Evolutionary conservation across 805 yeast genomes (phyloP).

Genomic region (Nakazawaea wickerhamii): DNA sequence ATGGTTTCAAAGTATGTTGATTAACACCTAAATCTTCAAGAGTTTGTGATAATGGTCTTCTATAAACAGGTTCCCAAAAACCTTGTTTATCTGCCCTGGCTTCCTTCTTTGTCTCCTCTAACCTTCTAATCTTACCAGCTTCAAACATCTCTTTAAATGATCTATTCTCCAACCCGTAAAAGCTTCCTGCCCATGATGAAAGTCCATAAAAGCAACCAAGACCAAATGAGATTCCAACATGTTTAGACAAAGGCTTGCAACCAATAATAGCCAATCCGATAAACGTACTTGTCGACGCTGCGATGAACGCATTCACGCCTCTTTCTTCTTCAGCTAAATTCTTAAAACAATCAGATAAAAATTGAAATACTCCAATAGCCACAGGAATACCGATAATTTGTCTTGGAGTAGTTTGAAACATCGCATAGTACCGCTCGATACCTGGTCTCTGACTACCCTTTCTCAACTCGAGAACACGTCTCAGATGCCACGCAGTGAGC

Average conservation of each 20-base stretch:
- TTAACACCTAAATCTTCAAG: slow-evolving; percentile 69
- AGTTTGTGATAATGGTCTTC: slow-evolving; percentile 80
- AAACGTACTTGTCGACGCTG: slow-evolving; percentile 17
- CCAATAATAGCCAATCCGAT: slow-evolving; percentile 19
- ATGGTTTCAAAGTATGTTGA: slow-evolving; percentile 43
- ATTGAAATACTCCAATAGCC: slow-evolving; percentile 27
- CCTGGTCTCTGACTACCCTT: slow-evolving; percentile 35
- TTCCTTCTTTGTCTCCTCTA: slow-evolving; percentile 19
- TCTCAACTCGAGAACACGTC: slow-evolving; percentile 30
- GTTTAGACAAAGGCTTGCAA: slow-evolving; percentile 22
- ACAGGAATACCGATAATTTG: slow-evolving; percentile 30
- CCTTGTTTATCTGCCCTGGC: slow-evolving; percentile 39
- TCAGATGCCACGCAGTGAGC: slow-evolving; percentile 30
- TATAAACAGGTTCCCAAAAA: slow-evolving; percentile 76
- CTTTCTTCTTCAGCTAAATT: slow-evolving; percentile 26
- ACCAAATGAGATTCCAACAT: no score
- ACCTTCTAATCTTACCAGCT: slow-evolving; percentile 34
- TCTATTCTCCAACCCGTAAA: slow-evolving; percentile 41
- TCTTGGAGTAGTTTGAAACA: slow-evolving; percentile 24
- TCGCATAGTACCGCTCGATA: slow-evolving; percentile 25
- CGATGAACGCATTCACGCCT: slow-evolving; percentile 24
- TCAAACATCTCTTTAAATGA: slow-evolving; percentile 36
- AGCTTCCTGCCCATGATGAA: slow-evolving; percentile 54
- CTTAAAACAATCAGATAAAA: slow-evolving; percentile 25
- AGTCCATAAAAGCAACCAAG: slow-evolving; percentile 43